Conservation (phyloP, 768 basidiomycete genomes). For the Russula earlei region DNA sequence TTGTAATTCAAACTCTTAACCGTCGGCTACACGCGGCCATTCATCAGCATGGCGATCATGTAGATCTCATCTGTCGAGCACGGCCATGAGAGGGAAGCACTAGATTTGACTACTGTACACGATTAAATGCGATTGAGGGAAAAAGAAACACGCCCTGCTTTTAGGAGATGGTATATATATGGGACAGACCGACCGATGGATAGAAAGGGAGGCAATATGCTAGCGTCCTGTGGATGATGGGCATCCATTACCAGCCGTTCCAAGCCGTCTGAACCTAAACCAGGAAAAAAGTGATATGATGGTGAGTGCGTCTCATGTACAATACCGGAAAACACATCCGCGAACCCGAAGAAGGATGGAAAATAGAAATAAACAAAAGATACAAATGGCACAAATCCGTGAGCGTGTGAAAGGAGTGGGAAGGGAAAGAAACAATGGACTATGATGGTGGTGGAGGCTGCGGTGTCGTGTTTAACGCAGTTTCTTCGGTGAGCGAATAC, state of each 20-base stretch:
- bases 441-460: background rate
- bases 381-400: background rate
- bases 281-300: background rate
- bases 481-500: background rate
- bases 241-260: no score
- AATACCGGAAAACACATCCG: background rate
- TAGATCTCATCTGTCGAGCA: no score
- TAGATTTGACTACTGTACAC: background rate
- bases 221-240: background rate
- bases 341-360: background rate
- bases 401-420: background rate
- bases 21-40: background rate
- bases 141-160: background rate
- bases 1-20: no score
- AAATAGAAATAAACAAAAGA: background rate
- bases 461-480: background rate
- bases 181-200: background rate
- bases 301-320: background rate
- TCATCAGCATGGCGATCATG: no score
- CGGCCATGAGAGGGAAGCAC: no score
- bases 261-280: background rate
- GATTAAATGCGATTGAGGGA: background rate
- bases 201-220: background rate
- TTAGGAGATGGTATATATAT: conserved; percentile 6
- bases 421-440: background rate